phyloP scores from a whole-genome alignment of 306 rosid species.

The Vigna mungo region DNA sequence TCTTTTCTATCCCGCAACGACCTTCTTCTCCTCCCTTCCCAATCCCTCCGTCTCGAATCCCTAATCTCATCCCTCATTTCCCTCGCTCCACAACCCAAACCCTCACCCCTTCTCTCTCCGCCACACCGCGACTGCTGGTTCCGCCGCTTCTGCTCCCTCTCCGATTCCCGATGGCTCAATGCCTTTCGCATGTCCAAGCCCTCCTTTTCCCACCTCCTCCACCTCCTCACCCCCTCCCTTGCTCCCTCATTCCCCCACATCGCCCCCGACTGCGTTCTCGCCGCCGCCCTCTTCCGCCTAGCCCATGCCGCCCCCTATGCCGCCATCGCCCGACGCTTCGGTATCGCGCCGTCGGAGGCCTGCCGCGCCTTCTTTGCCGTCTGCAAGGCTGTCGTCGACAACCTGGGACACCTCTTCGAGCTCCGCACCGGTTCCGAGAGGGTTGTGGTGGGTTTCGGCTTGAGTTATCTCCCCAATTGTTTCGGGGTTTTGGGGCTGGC shows the following conservation, averaged over 20 bases:
- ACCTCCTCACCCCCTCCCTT: slow-evolving; percentile 51
- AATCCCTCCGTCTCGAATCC: slow-evolving; percentile 60
- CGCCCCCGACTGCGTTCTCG: slow-evolving; percentile 62
- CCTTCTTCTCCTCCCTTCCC: slow-evolving; percentile 65
- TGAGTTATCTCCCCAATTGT: slow-evolving; percentile 77
- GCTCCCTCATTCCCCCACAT: slow-evolving; percentile 47
- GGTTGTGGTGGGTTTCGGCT: slow-evolving; percentile 63
- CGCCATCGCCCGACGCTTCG: slow-evolving; percentile 65
- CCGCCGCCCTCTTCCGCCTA: slow-evolving; percentile 71
- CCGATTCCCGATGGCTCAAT: slow-evolving; percentile 61
- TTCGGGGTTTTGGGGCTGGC: slow-evolving; percentile 74
- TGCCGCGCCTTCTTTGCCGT: slow-evolving; percentile 68
- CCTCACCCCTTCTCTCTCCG: slow-evolving; percentile 29
- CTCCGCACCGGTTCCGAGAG: slow-evolving; percentile 56
- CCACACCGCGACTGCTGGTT: slow-evolving; percentile 64
- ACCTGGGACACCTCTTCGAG: slow-evolving; percentile 67
- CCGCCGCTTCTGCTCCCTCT: slow-evolving; percentile 60
- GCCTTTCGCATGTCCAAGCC: slow-evolving; percentile 72
- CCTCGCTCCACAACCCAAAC: slow-evolving; percentile 35
- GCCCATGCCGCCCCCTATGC: slow-evolving; percentile 75
- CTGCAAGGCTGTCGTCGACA: slow-evolving; percentile 58
- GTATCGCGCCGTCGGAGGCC: slow-evolving; percentile 56
- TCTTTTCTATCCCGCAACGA: slow-evolving; percentile 74
- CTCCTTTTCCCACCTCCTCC: slow-evolving; percentile 68
- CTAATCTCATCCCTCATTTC: slow-evolving; percentile 50